These are phyloP conservation scores for Ceratocystis harringtonii DNA, from an alignment of 2,329 filamentous ascomycete genomes.

Conservation along the genomic window DNA sequence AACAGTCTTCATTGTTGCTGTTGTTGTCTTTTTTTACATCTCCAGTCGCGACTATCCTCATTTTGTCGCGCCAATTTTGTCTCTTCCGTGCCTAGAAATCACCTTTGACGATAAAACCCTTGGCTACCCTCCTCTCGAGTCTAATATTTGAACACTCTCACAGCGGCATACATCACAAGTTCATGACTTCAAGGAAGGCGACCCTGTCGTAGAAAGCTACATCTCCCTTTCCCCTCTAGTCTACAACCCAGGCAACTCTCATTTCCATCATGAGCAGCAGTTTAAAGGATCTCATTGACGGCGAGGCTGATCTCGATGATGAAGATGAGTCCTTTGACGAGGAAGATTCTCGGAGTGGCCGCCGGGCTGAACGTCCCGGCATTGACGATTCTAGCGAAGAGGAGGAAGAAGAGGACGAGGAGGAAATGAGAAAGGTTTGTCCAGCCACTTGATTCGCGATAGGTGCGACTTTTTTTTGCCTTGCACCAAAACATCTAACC, in stretches of 20 bases:
- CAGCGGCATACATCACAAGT: neutral
- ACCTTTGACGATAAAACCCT: too few species aligned
- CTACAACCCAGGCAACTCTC: neutral
- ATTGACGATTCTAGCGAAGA: constrained; percentile 73
- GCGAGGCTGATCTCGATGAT: constrained; percentile 74
- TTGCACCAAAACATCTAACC: constrained; percentile 6
- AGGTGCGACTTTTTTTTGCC: neutral
- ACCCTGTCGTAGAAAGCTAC: neutral
- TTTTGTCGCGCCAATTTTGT: neutral
- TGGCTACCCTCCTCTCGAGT: neutral
- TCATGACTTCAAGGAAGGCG: neutral
- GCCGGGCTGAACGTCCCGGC: neutral
- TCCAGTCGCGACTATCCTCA: neutral
- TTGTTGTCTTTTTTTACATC: neutral
- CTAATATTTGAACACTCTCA: neutral
- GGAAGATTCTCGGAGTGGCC: constrained; percentile 34
- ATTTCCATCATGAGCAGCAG: constrained; percentile 37
- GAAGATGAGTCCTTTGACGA: constrained; percentile 74
- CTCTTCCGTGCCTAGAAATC: neutral
- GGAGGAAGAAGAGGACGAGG: constrained; percentile 82
- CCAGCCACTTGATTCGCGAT: constrained; percentile 16
- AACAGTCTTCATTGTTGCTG: neutral
- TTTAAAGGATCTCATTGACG: constrained; percentile 66
- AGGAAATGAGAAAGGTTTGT: constrained; percentile 60
- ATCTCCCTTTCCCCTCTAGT: neutral